A percentile compares a stretch with the other conserved stretches of the same genome.
phyloP scores from a whole-genome alignment of 192 early-diverging fungal species.

The Podila horticola region DNA sequence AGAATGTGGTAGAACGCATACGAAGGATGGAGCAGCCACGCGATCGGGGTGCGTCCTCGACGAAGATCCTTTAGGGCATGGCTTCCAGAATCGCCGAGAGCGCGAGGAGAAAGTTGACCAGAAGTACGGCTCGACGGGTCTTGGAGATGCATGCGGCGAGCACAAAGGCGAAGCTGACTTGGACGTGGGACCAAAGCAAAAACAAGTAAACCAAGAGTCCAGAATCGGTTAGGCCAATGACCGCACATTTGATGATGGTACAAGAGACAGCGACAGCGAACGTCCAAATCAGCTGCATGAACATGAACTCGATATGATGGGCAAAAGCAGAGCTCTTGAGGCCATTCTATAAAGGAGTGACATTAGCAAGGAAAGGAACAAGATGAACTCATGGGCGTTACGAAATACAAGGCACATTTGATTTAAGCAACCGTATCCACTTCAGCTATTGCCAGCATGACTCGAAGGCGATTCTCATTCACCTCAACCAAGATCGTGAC shows the following conservation, averaged over 20 bases:
- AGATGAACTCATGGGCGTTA: too few relatives aligned
- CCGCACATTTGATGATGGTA: constrained; percentile 9
- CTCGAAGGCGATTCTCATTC: constrained; percentile 38
- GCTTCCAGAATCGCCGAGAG: constrained; percentile 27
- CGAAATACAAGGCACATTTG: too few relatives aligned
- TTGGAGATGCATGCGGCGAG: constrained; percentile 24
- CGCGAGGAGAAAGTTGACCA: constrained; percentile 40
- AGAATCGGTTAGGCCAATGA: constrained; percentile 18
- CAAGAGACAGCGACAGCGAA: constrained; percentile 24
- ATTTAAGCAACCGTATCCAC: not conserved
- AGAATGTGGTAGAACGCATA: constrained; percentile 39
- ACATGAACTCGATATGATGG: constrained; percentile 40
- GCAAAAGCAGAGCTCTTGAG: constrained; percentile 27
- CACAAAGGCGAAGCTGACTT: constrained; percentile 22
- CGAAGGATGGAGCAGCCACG: constrained; percentile 41
- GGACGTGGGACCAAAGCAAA: constrained; percentile 33
- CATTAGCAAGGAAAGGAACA: too few relatives aligned
- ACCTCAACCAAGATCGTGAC: constrained; percentile 41
- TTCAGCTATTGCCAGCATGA: constrained; percentile 50
- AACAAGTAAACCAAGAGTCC: constrained; percentile 18
- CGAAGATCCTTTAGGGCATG: constrained; percentile 8
- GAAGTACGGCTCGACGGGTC: constrained; percentile 24
- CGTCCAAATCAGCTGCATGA: constrained; percentile 35
- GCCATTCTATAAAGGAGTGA: constrained; percentile 23
- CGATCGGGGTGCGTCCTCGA: constrained; percentile 15